These are phyloP conservation scores for Penicillium carneum DNA, from an alignment of 2,329 filamentous ascomycete species.

Conservation along the genomic window DNA sequence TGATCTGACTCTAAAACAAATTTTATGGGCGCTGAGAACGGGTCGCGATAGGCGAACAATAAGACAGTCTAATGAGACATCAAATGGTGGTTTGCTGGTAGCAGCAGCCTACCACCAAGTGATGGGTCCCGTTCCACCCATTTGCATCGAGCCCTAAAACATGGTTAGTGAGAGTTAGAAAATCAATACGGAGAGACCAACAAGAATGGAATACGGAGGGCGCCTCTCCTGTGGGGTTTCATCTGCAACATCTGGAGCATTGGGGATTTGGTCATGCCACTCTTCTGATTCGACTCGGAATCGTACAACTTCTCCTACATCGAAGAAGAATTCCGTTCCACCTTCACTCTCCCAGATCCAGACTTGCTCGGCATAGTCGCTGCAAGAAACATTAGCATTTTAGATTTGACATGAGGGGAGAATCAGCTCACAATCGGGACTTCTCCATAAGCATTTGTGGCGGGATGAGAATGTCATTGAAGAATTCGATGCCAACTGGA, in stretches of 20 bases:
- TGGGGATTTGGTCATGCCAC: conserved; percentile 87
- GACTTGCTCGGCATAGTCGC: conserved; percentile 75
- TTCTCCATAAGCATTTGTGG: conserved; percentile 75
- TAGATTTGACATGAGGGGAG: neutral
- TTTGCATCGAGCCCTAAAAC: conserved; percentile 55
- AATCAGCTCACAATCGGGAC: conserved; percentile 71
- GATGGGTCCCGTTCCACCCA: conserved; percentile 54
- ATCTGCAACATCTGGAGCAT: conserved; percentile 70
- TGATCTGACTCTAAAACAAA: conserved; percentile 31
- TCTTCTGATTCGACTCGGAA: conserved; percentile 85
- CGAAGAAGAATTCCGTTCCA: conserved; percentile 79
- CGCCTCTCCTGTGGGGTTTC: conserved; percentile 64
- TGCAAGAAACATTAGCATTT: conserved; percentile 48
- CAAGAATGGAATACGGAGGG: conserved; percentile 60
- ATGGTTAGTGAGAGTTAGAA: conserved; percentile 21
- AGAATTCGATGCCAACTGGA: conserved; percentile 84
- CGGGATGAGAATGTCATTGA: conserved; percentile 86
- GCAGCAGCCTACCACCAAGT: conserved; percentile 54
- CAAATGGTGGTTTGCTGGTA: neutral
- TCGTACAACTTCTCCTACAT: conserved; percentile 86
- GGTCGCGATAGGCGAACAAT: conserved; percentile 6
- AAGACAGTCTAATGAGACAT: conserved; percentile 8
- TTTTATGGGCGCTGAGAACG: conserved; percentile 12
- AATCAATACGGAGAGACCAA: conserved; percentile 30
- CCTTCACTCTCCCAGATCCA: conserved; percentile 84